Percentiles rank a stretch among this genome's conserved stretches.
These are phyloP conservation scores for Penstemon barbatus DNA, from an alignment of 257 asterid species.

Conservation along the genomic window DNA sequence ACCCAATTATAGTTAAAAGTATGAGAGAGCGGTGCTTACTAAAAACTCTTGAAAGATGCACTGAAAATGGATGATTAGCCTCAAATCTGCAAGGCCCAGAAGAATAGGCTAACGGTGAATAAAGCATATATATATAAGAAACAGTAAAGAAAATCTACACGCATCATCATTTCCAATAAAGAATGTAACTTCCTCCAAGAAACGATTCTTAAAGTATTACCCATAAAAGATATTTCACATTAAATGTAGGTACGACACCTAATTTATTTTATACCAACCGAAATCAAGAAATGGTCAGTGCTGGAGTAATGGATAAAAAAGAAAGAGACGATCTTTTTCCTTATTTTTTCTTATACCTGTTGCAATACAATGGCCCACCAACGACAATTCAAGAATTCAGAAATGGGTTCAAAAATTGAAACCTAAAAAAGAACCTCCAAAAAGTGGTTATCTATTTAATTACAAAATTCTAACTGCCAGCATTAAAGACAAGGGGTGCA, in stretches of 20 bases:
- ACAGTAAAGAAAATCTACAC: constrained; percentile 21
- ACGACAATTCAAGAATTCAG: constrained; percentile 28
- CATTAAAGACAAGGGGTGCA: constrained; percentile 16
- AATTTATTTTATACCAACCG: constrained; percentile 24
- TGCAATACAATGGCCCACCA: constrained; percentile 45
- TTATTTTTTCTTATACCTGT: constrained; percentile 33
- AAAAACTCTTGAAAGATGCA: constrained; percentile 26
- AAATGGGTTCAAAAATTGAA: constrained; percentile 24
- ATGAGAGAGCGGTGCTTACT: constrained; percentile 21
- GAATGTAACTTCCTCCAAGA: constrained; percentile 37
- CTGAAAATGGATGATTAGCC: constrained; percentile 27
- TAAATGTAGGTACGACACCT: constrained; percentile 19
- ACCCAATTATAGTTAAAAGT: constrained; percentile 22
- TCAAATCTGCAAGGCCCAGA: constrained; percentile 37
- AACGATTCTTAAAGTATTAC: constrained; percentile 10
- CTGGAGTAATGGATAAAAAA: constrained; percentile 18
- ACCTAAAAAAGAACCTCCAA: constrained; percentile 37
- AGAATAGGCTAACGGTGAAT: constrained; percentile 22
- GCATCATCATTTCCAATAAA: constrained; percentile 44
- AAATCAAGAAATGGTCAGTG: constrained; percentile 31
- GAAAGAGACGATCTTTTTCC: constrained; percentile 31
- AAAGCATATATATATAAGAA: constrained; percentile 12
- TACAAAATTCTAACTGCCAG: constrained; percentile 22
- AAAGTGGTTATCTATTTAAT: constrained; percentile 23
- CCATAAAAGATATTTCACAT: background rate